Percentiles rank a stretch among this genome's conserved stretches.
Conservation (phyloP, 208 protist species). For the Naegleria gruberi region DNA sequence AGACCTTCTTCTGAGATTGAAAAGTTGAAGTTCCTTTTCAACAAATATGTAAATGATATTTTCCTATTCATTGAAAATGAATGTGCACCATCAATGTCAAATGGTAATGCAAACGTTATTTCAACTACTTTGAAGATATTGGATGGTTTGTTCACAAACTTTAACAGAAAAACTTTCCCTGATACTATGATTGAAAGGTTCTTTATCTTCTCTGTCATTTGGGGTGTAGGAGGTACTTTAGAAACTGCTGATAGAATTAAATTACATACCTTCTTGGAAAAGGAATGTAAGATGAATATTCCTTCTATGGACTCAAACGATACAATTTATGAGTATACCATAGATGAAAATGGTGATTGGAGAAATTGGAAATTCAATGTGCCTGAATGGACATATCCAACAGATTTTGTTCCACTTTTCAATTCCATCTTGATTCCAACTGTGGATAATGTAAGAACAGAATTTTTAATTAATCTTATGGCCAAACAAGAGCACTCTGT, state of each 20-base stretch:
- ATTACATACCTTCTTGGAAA: slow-evolving; percentile 43
- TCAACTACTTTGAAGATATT: slow-evolving; percentile 14
- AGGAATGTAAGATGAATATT: slow-evolving; percentile 23
- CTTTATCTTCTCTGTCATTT: slow-evolving; percentile 50
- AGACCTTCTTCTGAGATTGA: slow-evolving; percentile 18
- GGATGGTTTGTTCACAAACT: slow-evolving; percentile 23
- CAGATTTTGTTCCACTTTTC: slow-evolving; percentile 39
- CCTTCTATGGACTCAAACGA: slow-evolving; percentile 28
- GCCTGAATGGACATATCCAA: slow-evolving; percentile 37
- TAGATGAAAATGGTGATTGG: slow-evolving; percentile 40
- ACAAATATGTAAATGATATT: slow-evolving; percentile 1
- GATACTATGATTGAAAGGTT: not conserved
- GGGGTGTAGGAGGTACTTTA: slow-evolving; percentile 57
- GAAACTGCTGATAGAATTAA: slow-evolving; percentile 52
- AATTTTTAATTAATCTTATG: slow-evolving; percentile 52
- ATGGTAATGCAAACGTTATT: slow-evolving; percentile 15
- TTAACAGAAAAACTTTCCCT: not conserved
- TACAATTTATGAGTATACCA: slow-evolving; percentile 53
- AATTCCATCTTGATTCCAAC: slow-evolving; percentile 58
- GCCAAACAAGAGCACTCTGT: slow-evolving; percentile 30
- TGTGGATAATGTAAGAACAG: slow-evolving; percentile 55
- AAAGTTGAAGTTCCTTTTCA: not conserved
- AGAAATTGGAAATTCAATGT: slow-evolving; percentile 27
- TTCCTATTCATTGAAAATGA: slow-evolving; percentile 16
- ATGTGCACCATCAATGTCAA: slow-evolving; percentile 24